Evolutionary conservation across 345 rosid genomes (phyloP).

Genomic region (Rhodamnia argentea): DNA sequence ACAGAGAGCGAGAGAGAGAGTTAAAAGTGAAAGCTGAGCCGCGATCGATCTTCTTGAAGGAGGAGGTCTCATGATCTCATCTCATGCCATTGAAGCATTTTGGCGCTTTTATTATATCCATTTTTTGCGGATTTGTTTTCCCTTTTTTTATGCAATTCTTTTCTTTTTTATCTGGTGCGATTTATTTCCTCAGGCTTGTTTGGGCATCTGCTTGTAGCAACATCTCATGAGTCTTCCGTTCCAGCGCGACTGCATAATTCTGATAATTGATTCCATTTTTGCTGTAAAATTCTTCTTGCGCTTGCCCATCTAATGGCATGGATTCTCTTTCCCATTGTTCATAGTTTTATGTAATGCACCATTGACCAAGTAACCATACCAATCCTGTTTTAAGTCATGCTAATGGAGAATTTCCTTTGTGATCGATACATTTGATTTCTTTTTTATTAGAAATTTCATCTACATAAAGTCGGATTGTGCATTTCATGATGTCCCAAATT

Average conservation of each 20-base stretch:
- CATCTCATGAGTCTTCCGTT: not conserved
- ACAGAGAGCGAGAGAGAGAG: not conserved
- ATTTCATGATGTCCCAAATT: not conserved
- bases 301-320: not conserved
- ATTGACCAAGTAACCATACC: not conserved
- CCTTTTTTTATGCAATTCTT: not conserved
- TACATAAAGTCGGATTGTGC: not conserved
- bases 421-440: not conserved
- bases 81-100: not conserved
- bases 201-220: not conserved
- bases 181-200: not conserved
- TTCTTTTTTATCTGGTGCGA: not conserved
- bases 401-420: not conserved
- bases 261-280: not conserved
- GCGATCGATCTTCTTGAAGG: not conserved
- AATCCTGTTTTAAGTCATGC: not conserved
- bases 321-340: no score
- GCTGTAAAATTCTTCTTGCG: not conserved
- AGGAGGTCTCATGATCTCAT: not conserved
- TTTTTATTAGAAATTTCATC: not conserved
- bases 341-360: no score
- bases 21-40: not conserved
- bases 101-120: not conserved
- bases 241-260: not conserved
- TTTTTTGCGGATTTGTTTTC: not conserved